Percentiles rank a stretch among this genome's conserved stretches.
Conservation (phyloP, 1,139 yeast genomes). For the Lodderomyces orthopsilosis region DNA sequence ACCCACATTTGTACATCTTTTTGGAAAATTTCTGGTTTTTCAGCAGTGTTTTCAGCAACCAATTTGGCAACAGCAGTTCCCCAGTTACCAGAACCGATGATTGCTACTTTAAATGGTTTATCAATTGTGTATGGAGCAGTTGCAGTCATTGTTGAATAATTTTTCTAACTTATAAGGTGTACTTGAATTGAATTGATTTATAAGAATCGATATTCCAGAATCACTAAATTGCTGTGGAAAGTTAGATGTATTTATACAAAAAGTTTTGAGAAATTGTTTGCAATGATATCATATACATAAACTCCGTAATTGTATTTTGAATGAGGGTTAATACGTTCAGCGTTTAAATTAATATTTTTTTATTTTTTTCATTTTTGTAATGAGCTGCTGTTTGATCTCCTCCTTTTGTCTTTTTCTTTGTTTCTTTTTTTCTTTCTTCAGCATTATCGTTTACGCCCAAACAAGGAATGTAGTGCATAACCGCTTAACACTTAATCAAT, state of each 20-base stretch:
- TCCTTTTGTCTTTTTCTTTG: neutral
- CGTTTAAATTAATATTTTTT: neutral
- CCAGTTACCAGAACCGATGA: constrained; percentile 84
- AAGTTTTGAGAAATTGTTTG: no score
- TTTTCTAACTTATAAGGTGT: neutral
- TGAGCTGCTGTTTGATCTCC: neutral
- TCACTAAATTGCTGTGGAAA: no score
- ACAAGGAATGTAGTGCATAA: no score
- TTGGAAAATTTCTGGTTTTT: constrained; percentile 65
- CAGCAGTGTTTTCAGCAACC: constrained; percentile 78
- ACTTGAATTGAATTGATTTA: neutral
- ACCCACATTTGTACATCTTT: constrained; percentile 91
- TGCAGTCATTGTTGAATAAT: constrained; percentile 29
- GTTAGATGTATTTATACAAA: neutral
- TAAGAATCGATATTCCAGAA: no score
- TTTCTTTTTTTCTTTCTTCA: neutral
- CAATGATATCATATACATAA: no score
- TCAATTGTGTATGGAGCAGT: constrained; percentile 32
- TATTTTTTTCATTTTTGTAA: neutral
- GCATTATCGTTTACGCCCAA: no score
- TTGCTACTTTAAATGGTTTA: constrained; percentile 52
- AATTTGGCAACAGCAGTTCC: constrained; percentile 96
- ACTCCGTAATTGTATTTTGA: no score
- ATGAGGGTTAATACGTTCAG: neutral
- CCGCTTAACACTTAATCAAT: no score